Evolutionary conservation across 805 yeast species (phyloP).

Genomic region (Yarrowia sp.): DNA sequence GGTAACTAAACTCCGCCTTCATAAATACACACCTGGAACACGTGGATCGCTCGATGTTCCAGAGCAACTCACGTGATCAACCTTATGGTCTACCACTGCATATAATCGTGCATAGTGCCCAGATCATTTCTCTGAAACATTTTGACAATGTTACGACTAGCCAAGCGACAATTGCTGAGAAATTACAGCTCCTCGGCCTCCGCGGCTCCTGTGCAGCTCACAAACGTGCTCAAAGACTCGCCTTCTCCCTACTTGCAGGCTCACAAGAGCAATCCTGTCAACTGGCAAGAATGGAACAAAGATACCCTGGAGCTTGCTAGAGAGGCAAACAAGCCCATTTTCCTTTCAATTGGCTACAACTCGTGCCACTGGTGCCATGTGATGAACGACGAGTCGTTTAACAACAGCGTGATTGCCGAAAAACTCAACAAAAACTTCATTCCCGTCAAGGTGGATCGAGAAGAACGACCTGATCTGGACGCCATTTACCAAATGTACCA

Average conservation of each 20-base stretch:
- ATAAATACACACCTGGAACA: background rate
- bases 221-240: slow-evolving; percentile 27
- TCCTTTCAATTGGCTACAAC: slow-evolving; percentile 51
- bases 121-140: background rate
- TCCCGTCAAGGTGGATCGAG: slow-evolving; percentile 52
- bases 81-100: background rate
- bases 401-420: slow-evolving; percentile 45
- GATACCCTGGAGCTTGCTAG: slow-evolving; percentile 48
- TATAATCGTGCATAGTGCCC: slow-evolving; percentile 29
- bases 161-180: slow-evolving; percentile 23
- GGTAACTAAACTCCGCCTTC: no score
- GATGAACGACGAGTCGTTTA: slow-evolving; percentile 51
- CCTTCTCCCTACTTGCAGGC: slow-evolving; percentile 46
- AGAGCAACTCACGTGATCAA: slow-evolving; percentile 33
- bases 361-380: slow-evolving; percentile 54
- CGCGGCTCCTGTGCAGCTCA: slow-evolving; percentile 6
- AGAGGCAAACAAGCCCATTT: slow-evolving; percentile 49
- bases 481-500: slow-evolving; percentile 52
- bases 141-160: slow-evolving; percentile 14
- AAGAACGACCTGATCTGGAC: slow-evolving; percentile 53
- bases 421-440: slow-evolving; percentile 48
- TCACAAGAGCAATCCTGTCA: slow-evolving; percentile 49
- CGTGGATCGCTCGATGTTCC: background rate
- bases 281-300: slow-evolving; percentile 52
- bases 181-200: slow-evolving; percentile 17